Evolutionary conservation across 2,329 filamentous ascomycete genomes (phyloP).

Genomic region (Fusarium subglutinans): DNA sequence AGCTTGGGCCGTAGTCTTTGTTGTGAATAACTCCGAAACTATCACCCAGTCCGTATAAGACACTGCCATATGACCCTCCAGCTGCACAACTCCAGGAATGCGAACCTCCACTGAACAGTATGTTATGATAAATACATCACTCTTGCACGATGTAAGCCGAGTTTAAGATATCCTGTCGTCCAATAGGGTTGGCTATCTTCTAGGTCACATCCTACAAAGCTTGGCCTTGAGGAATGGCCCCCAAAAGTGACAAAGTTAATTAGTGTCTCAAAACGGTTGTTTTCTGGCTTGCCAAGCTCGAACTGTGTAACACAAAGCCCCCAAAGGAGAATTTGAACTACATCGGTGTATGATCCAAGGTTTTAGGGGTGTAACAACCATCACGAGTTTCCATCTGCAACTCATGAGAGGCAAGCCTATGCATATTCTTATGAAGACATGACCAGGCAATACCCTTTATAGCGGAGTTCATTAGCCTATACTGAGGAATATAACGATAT

Average conservation of each 20-base stretch:
- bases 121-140: not conserved
- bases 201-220: not conserved
- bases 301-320: not conserved
- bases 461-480: not conserved
- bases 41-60: not conserved
- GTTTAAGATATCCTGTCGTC: not conserved
- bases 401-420: not conserved
- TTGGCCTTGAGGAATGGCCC: not conserved
- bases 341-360: not conserved
- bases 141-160: not conserved
- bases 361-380: not conserved
- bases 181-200: not conserved
- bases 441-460: not conserved
- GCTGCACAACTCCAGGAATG: constrained; percentile 8
- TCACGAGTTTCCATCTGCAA: not conserved
- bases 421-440: not conserved
- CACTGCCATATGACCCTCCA: not conserved
- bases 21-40: not conserved
- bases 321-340: not conserved
- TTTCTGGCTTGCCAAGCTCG: not conserved
- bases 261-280: constrained; percentile 21
- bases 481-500: not conserved
- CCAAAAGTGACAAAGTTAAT: constrained; percentile 6
- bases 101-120: not conserved
- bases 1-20: not conserved